phyloP scores from a whole-genome alignment of 176 grass and related monocot species.

The Tillandsia leiboldiana region DNA sequence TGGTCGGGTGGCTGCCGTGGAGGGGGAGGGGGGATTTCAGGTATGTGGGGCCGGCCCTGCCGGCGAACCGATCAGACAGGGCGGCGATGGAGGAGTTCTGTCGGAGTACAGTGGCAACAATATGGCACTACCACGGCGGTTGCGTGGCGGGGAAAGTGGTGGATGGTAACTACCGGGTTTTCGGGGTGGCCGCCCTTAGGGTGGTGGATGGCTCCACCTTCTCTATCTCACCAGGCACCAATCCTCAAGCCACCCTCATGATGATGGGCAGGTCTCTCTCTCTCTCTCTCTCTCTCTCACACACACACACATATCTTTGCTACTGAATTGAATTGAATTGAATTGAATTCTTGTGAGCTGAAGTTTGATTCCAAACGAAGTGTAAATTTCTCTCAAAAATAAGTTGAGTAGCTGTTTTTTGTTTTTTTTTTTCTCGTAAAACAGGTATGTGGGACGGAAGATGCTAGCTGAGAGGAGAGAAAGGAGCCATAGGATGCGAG shows the following conservation, averaged over 20 bases:
- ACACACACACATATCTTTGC: not conserved
- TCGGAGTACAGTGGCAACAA: constrained; percentile 50
- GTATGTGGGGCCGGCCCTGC: constrained; percentile 46
- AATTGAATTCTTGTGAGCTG: not conserved
- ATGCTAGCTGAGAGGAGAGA: constrained; percentile 48
- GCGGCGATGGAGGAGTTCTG: constrained; percentile 46
- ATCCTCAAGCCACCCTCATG: constrained; percentile 83
- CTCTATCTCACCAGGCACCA: constrained; percentile 66
- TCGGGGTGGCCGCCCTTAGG: constrained; percentile 32
- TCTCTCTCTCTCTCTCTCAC: not conserved
- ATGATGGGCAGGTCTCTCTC: constrained; percentile 75
- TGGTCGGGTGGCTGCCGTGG: constrained; percentile 12
- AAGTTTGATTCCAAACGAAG: too few relatives aligned
- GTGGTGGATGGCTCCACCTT: constrained; percentile 75
- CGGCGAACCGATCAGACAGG: constrained; percentile 37
- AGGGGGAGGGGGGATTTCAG: constrained; percentile 50
- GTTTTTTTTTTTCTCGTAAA: not conserved
- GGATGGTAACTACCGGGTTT: constrained; percentile 63
- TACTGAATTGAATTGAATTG: not conserved
- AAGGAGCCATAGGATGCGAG: constrained; percentile 30
- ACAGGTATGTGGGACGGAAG: constrained; percentile 62
- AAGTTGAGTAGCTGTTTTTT: not conserved
- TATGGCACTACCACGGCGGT: constrained; percentile 95
- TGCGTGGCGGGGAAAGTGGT: constrained; percentile 66
- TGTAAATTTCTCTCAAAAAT: too few relatives aligned